phyloP scores from a whole-genome alignment of 306 rosid species.

The Acmispon strigosus region DNA sequence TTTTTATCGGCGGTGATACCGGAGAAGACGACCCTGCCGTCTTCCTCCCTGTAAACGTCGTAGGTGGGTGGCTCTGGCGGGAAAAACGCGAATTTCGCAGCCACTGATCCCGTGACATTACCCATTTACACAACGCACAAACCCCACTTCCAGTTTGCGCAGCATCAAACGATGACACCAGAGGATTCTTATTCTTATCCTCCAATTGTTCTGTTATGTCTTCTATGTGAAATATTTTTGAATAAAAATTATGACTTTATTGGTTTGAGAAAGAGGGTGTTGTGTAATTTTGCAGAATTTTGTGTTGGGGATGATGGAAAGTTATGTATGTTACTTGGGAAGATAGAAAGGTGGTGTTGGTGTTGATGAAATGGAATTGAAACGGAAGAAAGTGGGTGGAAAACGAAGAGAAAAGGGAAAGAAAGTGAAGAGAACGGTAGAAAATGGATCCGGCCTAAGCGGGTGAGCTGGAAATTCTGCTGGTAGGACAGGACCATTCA shows the following conservation, averaged over 20 bases:
- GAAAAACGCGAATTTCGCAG: slow-evolving; percentile 92
- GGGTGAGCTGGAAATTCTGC: slow-evolving; percentile 54
- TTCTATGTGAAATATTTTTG: too few relatives aligned
- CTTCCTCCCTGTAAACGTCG: slow-evolving; percentile 43
- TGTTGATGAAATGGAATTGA: neutral
- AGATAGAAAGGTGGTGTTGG: slow-evolving; percentile 23
- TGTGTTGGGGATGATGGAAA: neutral
- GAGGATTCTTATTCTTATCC: too few relatives aligned
- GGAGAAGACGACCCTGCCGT: slow-evolving; percentile 53
- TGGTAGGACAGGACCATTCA: slow-evolving; percentile 19
- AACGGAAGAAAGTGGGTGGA: slow-evolving; percentile 16
- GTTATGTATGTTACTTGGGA: slow-evolving; percentile 25
- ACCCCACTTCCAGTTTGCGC: neutral
- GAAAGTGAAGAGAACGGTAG: slow-evolving; percentile 28
- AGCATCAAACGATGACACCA: slow-evolving; percentile 39
- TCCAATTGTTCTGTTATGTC: too few relatives aligned
- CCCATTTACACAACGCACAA: slow-evolving; percentile 55
- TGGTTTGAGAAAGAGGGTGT: too few relatives aligned
- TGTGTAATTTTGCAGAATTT: too few relatives aligned
- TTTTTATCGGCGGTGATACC: slow-evolving; percentile 72
- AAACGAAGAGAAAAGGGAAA: slow-evolving; percentile 24
- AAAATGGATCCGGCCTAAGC: slow-evolving; percentile 64
- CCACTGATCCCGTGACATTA: slow-evolving; percentile 83
- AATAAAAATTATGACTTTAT: too few relatives aligned
- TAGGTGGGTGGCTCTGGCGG: slow-evolving; percentile 98